Evolutionary conservation across 805 yeast genomes (phyloP), one percentile per base, ranked within the genome.

Genomic region (Starmerella khaoyaiensis): DNA sequence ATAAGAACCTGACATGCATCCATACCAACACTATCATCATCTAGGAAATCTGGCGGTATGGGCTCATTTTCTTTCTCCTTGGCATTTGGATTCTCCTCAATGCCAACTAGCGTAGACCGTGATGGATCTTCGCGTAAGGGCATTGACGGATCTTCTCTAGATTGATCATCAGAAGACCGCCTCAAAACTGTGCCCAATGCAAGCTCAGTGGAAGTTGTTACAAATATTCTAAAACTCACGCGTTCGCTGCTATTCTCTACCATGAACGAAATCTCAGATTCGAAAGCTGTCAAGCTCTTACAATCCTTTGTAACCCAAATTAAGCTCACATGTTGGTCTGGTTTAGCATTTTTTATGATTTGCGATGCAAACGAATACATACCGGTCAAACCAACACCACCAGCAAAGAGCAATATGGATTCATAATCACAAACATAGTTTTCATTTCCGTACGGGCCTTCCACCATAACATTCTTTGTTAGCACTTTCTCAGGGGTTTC

Each of bases 351-450:
- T n/a, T 31, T 27, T 5, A 48, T 18, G 26, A 44, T 46, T 31
- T 63, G 61, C 19, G 51, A 52, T 3, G 71, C 75, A 41, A 69
- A 63, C 1, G 74, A 59, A 39, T 64, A 64, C 31, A 71, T 59
- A 1, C 72, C 76, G 0, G 80, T 71, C 50, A 74, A 65, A 10
- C 81, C 81, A 38, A 71, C 71, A 10, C 80, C 81, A 3, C 80
- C 80, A 2, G 78, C 75, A 21, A 74, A 56, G 32, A 73, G 65
- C 7, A 73, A 56, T 1, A 69, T 64, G 26, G 63, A 60, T 21
- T 62, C 61, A 47, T 67, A 71, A 20, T 63, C 62, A 33, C 62
- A 61, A 41, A 69, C 65, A 4, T 73, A 72, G 33, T 50, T 50
- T 8, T 62, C 56, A 8, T 61, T 57, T 1, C 80, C 80, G 46